These are phyloP conservation scores for Erythrobasidium yunnanense DNA, from an alignment of 768 basidiomycete genomes.

Conservation along the genomic window DNA sequence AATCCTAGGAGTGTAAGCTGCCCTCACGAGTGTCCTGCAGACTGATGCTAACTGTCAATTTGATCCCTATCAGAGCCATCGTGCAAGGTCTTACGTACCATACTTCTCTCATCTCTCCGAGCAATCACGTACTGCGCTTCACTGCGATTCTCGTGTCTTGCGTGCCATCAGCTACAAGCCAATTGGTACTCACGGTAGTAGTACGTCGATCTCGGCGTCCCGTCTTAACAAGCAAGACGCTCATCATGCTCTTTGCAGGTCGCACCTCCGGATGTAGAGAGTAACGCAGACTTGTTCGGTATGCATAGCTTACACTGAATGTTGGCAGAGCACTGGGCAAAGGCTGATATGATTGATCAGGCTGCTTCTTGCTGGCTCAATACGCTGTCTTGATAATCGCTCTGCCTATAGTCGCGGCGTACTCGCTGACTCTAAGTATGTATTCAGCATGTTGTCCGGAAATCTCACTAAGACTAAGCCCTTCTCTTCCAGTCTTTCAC, in stretches of 20 bases:
- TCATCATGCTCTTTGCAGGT: not conserved
- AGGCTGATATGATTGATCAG: too few relatives aligned
- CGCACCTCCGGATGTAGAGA: not conserved
- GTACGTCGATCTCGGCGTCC: not conserved
- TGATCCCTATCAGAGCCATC: not conserved
- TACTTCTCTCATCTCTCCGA: not conserved
- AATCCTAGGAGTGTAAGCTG: slow-evolving; percentile 48
- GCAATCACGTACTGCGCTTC: not conserved
- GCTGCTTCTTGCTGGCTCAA: not conserved
- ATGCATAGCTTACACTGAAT: not conserved
- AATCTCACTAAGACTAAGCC: not conserved
- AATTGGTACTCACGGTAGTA: not conserved
- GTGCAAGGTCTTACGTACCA: slow-evolving; percentile 3
- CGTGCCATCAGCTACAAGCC: not conserved
- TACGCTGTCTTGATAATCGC: not conserved
- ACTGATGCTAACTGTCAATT: not conserved
- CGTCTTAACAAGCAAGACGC: too few relatives aligned
- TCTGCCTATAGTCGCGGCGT: not conserved
- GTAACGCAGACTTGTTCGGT: not conserved
- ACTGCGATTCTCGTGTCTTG: not conserved
- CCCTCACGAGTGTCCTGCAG: not conserved
- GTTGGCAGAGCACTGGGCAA: not conserved
- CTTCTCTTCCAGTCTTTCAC: too few relatives aligned
- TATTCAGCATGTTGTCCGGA: not conserved
- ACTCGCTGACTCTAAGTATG: not conserved